Evolutionary conservation across 352 stramenopile species (phyloP).

Genomic region (Phytopythium litorale): DNA sequence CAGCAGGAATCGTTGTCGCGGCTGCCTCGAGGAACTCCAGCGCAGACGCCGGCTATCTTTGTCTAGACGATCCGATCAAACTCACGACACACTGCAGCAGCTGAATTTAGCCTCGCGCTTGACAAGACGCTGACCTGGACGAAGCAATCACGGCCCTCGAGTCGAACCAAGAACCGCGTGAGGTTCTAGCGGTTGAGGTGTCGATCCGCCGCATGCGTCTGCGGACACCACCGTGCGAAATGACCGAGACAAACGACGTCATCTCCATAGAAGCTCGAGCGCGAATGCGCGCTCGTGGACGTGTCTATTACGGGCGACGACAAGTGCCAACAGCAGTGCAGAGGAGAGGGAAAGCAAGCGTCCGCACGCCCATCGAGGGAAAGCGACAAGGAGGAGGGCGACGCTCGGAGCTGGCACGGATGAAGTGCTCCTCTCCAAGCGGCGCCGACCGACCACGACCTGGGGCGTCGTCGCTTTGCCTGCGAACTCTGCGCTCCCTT

Average conservation of each 20-base stretch:
- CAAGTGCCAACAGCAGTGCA: background rate
- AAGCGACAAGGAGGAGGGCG: background rate
- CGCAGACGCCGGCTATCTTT: background rate
- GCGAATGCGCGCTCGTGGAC: background rate
- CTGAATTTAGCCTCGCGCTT: background rate
- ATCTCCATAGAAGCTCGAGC: background rate
- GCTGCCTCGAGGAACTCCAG: background rate
- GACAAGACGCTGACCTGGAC: too few relatives aligned
- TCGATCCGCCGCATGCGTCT: background rate
- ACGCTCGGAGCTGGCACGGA: background rate
- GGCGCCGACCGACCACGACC: background rate
- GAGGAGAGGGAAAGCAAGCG: background rate
- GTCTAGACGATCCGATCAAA: background rate
- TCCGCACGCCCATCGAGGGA: slow-evolving; percentile 6
- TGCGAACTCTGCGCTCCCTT: slow-evolving; percentile 4
- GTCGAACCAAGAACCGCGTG: too few relatives aligned
- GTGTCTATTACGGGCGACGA: background rate
- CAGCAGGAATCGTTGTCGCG: background rate
- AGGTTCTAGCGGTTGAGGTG: background rate
- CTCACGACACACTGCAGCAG: background rate
- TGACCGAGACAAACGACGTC: background rate
- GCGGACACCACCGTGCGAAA: background rate
- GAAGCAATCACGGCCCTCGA: too few relatives aligned
- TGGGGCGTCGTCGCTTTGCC: background rate
- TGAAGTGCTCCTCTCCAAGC: background rate